Evolutionary conservation across 495 filamentous ascomycete genomes (phyloP), one percentile per base, ranked within the genome.

Genomic region (Penicillium argentinense): DNA sequence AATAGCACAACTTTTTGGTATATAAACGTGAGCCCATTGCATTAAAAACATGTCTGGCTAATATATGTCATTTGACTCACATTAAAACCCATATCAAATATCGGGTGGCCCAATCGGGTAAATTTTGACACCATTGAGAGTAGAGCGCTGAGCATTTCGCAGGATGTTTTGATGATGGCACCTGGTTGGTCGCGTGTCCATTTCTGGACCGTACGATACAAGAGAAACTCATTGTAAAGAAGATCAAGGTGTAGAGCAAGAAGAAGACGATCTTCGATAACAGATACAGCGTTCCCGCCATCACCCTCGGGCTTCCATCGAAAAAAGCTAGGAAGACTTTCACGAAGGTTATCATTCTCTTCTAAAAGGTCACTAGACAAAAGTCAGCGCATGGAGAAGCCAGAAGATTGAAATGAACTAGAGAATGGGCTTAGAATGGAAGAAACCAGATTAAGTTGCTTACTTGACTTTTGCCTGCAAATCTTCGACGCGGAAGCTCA

Each of bases 211-310:
- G 73, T 69, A 7, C 77, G 68, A 38, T 78, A 72, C 12, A 83
- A 59, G 13, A 83, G 62, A 40, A 84, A 78, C 7, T 75, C 66
- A 18, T 78, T 79, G 12, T 80, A 66, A 1, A 77, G 48, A 42
- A 76, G 69, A 4, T 75, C 73, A 1, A 77, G 59, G 12, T 71
- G 66, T 1, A 74, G 9, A 3, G 48, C 41, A 17, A 54, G 44
- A 13, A 51, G 33, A 4, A 58, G 36, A 1, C 29, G 23, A 13
- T 53, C 40, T 22, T 57, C 45, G 25, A 42, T 19, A 12, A 27
- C 16, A 1, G 39, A 47, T 4, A 32, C 25, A 1, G n/a, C 14
- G 1, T 7, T 2, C 9, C 21, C 17, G 5, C 1, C 18, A 0
- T 26, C 8, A 4, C 45, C 28, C 3, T 44, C 45, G 4, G 47